Percentiles rank a stretch among this genome's conserved stretches.
Conservation (phyloP, 306 rosid genomes). For the Aeschynomene evenia region DNA sequence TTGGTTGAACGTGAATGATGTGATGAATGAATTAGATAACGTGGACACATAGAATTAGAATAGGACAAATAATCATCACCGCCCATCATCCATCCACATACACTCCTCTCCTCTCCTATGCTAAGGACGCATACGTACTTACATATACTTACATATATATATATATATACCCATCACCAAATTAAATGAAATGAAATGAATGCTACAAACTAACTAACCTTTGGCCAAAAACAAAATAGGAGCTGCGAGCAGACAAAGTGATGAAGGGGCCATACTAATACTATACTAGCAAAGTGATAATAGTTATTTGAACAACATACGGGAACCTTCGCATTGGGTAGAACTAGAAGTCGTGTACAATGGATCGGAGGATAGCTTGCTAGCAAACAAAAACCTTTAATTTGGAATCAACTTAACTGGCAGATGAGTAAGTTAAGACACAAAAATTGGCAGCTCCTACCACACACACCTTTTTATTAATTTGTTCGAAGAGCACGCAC, state of each 20-base stretch:
- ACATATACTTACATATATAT: too few species aligned
- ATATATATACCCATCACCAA: too few species aligned
- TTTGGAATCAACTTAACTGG: not conserved
- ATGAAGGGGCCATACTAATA: not conserved
- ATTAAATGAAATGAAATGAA: too few species aligned
- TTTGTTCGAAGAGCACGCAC: not conserved
- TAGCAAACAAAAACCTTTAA: not conserved
- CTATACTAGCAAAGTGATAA: too few species aligned
- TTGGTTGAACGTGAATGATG: too few species aligned
- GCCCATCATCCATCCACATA: too few species aligned
- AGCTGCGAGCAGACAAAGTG: conserved; percentile 24
- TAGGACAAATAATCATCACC: conserved; percentile 13
- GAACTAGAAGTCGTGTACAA: not conserved
- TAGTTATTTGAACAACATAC: not conserved
- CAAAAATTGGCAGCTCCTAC: conserved; percentile 22
- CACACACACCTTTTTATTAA: not conserved
- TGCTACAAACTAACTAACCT: not conserved
- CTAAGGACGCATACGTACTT: conserved; percentile 6
- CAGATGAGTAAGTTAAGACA: too few species aligned
- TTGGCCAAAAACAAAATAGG: conserved; percentile 5
- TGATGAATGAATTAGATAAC: conserved; percentile 24
- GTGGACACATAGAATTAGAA: not conserved
- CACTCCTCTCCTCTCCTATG: conserved; percentile 3
- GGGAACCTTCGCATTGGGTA: conserved; percentile 20
- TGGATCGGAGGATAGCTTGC: too few species aligned